Conservation (phyloP, 1,284 basidiomycete species). For the Pseudozyma hubeiensis region DNA sequence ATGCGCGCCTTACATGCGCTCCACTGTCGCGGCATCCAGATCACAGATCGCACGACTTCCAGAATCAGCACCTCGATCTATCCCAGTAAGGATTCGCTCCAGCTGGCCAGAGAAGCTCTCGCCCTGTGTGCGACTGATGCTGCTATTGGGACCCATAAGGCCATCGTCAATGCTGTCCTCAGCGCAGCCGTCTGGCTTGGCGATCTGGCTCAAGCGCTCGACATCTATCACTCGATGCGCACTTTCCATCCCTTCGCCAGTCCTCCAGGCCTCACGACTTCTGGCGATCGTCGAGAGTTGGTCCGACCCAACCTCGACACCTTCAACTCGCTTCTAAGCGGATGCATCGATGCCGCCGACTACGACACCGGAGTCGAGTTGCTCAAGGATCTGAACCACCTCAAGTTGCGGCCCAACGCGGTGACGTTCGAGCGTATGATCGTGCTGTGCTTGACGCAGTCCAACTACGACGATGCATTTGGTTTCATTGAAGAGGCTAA, state of each 20-base stretch:
- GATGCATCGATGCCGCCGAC: constrained; percentile 42
- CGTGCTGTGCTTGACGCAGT: constrained; percentile 46
- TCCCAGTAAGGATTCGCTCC: constrained; percentile 10
- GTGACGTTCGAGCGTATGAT: constrained; percentile 57
- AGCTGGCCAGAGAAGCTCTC: constrained; percentile 28
- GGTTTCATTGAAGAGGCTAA: constrained; percentile 56
- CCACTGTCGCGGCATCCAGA: constrained; percentile 5
- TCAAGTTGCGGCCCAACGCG: constrained; percentile 18
- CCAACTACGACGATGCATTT: constrained; percentile 56
- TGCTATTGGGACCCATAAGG: constrained; percentile 18
- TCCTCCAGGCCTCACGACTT: neutral
- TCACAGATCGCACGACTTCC: constrained; percentile 15
- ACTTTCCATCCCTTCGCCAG: constrained; percentile 5
- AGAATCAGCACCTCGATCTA: constrained; percentile 38
- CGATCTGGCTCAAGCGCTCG: constrained; percentile 30
- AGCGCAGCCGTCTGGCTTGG: constrained; percentile 34
- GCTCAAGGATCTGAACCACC: constrained; percentile 34
- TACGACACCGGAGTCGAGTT: constrained; percentile 30
- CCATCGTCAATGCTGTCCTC: constrained; percentile 40
- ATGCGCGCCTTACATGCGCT: constrained; percentile 28
- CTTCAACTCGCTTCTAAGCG: constrained; percentile 42
- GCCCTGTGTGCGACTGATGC: constrained; percentile 6
- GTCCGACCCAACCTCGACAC: constrained; percentile 35
- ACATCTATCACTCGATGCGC: constrained; percentile 36
- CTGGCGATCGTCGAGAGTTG: neutral